Percentiles rank a stretch among this genome's conserved stretches.
Conservation (phyloP, 164 flowering plant genomes). For the Magnolia officinalis region DNA sequence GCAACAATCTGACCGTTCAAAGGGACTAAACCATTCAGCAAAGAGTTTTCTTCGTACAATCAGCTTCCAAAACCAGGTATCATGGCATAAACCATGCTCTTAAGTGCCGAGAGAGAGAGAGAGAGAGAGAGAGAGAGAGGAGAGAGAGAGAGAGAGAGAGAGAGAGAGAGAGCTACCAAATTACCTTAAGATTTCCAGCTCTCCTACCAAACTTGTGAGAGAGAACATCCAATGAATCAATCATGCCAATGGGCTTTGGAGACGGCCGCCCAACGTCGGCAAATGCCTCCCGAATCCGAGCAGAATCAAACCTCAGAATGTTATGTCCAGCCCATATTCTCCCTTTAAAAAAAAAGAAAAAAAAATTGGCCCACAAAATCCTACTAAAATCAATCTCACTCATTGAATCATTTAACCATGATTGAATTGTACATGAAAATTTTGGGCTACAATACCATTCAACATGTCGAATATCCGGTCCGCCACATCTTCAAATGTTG, state of each 20-base stretch:
- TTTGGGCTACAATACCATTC: constrained; percentile 36
- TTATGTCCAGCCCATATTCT: constrained; percentile 98
- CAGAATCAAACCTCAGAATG: constrained; percentile 77
- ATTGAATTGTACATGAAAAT: neutral
- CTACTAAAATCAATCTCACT: neutral
- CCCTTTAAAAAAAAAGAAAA: constrained; percentile 29
- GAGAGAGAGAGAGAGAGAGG: too few species aligned
- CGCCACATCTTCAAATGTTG: constrained; percentile 71
- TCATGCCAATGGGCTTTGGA: constrained; percentile 75
- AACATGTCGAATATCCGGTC: constrained; percentile 59
- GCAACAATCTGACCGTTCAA: too few species aligned
- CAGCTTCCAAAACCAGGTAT: neutral
- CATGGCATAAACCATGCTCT: neutral
- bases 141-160: too few species aligned
- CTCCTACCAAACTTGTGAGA: constrained; percentile 85
- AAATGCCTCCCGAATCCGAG: constrained; percentile 77
- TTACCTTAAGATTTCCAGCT: constrained; percentile 98
- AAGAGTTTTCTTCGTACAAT: neutral
- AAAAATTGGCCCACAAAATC: neutral
- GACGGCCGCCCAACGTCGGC: constrained; percentile 56
- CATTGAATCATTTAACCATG: neutral
- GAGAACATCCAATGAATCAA: constrained; percentile 68
- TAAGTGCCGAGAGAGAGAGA: too few species aligned
- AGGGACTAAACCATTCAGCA: neutral
- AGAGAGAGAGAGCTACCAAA: neutral